Evolutionary conservation across 768 basidiomycete species (phyloP).

Genomic region (Tephrocybe sp.): DNA sequence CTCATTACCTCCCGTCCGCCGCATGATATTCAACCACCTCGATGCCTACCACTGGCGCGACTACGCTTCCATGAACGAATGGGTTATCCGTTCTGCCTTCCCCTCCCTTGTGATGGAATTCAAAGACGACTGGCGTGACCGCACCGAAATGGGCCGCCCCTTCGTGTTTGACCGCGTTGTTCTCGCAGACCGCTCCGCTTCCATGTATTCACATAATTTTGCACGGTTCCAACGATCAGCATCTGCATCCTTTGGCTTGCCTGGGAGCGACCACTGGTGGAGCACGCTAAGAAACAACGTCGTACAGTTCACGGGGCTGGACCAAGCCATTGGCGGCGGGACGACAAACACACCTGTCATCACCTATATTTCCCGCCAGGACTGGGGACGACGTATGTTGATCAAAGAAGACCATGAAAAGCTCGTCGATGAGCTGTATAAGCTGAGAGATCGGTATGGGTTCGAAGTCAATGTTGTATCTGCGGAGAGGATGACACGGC

Average conservation of each 20-base stretch:
- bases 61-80: constrained; percentile 90
- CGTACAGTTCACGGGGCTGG: constrained; percentile 66
- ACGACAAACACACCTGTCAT: constrained; percentile 70
- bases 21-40: constrained; percentile 74
- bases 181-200: constrained; percentile 82
- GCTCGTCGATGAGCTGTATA: constrained; percentile 73
- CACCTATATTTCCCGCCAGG: constrained; percentile 89
- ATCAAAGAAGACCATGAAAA: constrained; percentile 73
- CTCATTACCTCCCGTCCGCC: constrained; percentile 68
- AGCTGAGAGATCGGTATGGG: constrained; percentile 66
- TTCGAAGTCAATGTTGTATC: constrained; percentile 88
- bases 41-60: constrained; percentile 86
- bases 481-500: constrained; percentile 78
- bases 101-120: constrained; percentile 83
- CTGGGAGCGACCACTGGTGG: constrained; percentile 86
- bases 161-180: constrained; percentile 88
- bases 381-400: constrained; percentile 86
- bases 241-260: constrained; percentile 70
- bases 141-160: constrained; percentile 63
- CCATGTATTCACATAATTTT: constrained; percentile 71
- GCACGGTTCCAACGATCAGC: constrained; percentile 75
- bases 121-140: constrained; percentile 80
- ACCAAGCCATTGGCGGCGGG: constrained; percentile 40
- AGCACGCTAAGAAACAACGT: constrained; percentile 71
- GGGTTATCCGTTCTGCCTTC: constrained; percentile 76